Conservation (phyloP, 192 early-diverging fungal species). For the Gamsiella multidivaricata region DNA sequence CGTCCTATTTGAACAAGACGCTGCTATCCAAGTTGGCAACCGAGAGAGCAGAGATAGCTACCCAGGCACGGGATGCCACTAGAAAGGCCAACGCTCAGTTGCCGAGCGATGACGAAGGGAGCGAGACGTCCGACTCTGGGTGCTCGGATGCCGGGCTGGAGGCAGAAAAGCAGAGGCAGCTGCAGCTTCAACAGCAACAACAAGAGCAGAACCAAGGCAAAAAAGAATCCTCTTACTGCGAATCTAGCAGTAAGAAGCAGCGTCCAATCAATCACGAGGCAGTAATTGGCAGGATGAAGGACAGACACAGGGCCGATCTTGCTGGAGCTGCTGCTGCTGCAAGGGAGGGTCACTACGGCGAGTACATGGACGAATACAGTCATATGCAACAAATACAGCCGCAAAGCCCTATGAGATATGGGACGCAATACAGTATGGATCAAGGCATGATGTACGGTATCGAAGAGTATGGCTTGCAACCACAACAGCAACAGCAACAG, state of each 20-base stretch:
- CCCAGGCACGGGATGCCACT: conserved; percentile 26
- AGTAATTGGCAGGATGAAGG: conserved; percentile 45
- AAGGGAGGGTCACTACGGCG: conserved; percentile 38
- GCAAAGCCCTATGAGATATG: conserved; percentile 9
- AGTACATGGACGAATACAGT: conserved; percentile 35
- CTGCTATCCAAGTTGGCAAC: conserved; percentile 10
- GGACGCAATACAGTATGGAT: conserved; percentile 17
- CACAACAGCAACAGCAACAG: conserved; percentile 31
- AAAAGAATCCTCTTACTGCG: background rate
- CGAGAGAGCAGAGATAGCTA: conserved; percentile 10
- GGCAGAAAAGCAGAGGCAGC: conserved; percentile 4
- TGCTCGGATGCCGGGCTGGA: conserved; percentile 16
- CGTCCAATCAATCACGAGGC: conserved; percentile 13
- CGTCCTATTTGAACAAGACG: conserved; percentile 9
- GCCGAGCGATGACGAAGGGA: conserved; percentile 44
- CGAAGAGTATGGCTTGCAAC: conserved; percentile 30
- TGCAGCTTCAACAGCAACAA: conserved; percentile 8
- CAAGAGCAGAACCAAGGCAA: conserved; percentile 5
- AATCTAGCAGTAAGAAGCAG: conserved; percentile 4
- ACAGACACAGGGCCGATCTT: conserved; percentile 29
- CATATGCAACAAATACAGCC: conserved; percentile 3
- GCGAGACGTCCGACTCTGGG: conserved; percentile 15
- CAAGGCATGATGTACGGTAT: conserved; percentile 25
- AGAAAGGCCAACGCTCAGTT: conserved; percentile 36
- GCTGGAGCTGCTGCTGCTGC: conserved; percentile 23